Evolutionary conservation across 495 filamentous ascomycete species (phyloP).

Genomic region (Trichoderma reesei): DNA sequence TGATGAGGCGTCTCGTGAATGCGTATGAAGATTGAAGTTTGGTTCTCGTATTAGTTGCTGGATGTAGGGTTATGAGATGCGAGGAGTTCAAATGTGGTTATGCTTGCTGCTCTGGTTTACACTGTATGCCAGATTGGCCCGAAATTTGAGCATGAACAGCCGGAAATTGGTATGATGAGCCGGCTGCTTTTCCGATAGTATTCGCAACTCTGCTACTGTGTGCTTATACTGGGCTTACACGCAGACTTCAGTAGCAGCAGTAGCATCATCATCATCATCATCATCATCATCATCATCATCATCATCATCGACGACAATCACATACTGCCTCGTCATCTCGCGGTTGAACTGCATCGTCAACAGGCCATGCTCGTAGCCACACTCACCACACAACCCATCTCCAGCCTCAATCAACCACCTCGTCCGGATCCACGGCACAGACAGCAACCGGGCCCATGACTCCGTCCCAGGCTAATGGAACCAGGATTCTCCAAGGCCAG

Average conservation of each 20-base stretch:
- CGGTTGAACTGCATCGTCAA: too few species aligned
- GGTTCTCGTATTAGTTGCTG: too few species aligned
- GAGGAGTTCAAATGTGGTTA: not conserved
- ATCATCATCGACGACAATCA: too few species aligned
- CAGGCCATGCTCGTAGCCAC: too few species aligned
- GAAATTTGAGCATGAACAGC: not conserved
- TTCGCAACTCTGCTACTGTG: too few species aligned
- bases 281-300: not conserved
- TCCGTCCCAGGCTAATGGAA: too few species aligned
- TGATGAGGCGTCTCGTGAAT: not conserved
- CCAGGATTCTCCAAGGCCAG: not conserved
- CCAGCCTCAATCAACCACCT: not conserved
- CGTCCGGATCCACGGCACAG: not conserved
- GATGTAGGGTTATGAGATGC: too few species aligned
- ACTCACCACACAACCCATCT: too few species aligned
- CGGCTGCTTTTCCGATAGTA: too few species aligned
- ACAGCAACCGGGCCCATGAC: not conserved
- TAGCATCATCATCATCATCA: not conserved
- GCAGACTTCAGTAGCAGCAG: too few species aligned
- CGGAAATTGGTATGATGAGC: not conserved
- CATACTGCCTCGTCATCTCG: too few species aligned
- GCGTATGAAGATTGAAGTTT: not conserved
- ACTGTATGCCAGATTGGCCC: not conserved
- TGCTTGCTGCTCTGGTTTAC: not conserved
- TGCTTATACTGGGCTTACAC: too few species aligned